A percentile compares a stretch with the other conserved stretches of the same genome.
These are phyloP conservation scores for Lomentospora prolificans DNA, from an alignment of 2,329 filamentous ascomycete species.

Conservation along the genomic window DNA sequence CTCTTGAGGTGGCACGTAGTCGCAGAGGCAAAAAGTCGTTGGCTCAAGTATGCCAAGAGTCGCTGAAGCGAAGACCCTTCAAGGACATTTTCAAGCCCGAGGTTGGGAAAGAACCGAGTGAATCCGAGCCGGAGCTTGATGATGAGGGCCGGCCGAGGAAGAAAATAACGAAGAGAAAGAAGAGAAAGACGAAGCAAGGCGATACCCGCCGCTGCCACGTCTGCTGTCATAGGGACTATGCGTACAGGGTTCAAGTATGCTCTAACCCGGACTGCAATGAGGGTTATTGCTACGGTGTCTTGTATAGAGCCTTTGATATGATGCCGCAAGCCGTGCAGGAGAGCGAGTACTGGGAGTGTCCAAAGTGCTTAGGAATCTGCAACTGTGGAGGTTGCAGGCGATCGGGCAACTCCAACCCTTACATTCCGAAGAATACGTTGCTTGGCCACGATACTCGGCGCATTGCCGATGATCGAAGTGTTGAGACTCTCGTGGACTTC, in stretches of 20 bases:
- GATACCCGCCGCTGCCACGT: conserved; percentile 64
- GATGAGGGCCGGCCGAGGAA: conserved; percentile 52
- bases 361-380: conserved; percentile 76
- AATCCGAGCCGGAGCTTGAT: conserved; percentile 48
- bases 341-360: conserved; percentile 76
- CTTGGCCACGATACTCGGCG: conserved; percentile 86
- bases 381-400: conserved; percentile 74
- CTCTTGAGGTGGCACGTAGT: conserved; percentile 60
- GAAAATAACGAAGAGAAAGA: conserved; percentile 44
- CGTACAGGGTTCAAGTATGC: conserved; percentile 79
- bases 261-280: conserved; percentile 57
- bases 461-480: conserved; percentile 81
- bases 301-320: conserved; percentile 86
- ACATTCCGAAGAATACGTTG: conserved; percentile 76
- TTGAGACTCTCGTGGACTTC: conserved; percentile 87
- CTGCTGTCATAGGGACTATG: conserved; percentile 68
- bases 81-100: conserved; percentile 64
- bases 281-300: conserved; percentile 83
- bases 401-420: conserved; percentile 57
- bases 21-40: conserved; percentile 65
- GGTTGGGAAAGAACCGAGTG: conserved; percentile 33
- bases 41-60: conserved; percentile 89
- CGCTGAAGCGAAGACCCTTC: conserved; percentile 70
- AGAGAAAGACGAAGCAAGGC: conserved; percentile 42
- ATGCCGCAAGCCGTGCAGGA: conserved; percentile 78